A percentile compares a stretch with the other conserved stretches of the same genome.
Evolutionary conservation across 441 rosid genomes (phyloP).

Genomic region (Hura crepitans): DNA sequence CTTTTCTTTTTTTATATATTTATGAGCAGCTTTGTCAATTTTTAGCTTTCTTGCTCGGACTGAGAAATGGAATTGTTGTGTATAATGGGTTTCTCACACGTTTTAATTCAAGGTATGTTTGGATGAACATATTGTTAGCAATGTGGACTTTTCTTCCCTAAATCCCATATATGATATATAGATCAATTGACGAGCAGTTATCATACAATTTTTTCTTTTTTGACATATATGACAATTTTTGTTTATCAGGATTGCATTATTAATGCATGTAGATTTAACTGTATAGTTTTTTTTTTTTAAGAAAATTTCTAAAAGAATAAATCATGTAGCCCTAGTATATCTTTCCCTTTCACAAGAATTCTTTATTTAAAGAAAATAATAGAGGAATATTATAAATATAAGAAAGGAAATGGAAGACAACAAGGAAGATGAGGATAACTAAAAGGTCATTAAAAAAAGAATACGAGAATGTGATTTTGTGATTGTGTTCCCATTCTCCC

Average conservation of each 20-base stretch:
- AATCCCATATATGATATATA: no score
- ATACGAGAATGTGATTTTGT: background rate
- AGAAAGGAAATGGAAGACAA: conserved; percentile 18
- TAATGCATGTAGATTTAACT: no score
- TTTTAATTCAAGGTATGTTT: no score
- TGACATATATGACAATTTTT: no score
- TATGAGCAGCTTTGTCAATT: conserved; percentile 12
- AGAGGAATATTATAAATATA: background rate
- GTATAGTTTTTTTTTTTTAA: no score
- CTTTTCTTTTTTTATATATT: background rate
- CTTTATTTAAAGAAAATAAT: conserved; percentile 5
- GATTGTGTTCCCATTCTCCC: background rate
- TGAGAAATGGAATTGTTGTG: background rate
- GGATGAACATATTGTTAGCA: no score
- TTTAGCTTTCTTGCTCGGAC: conserved; percentile 11
- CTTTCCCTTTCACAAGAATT: no score
- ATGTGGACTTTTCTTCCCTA: no score
- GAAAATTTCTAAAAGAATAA: background rate
- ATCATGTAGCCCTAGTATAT: background rate
- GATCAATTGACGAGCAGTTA: no score
- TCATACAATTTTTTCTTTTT: no score
- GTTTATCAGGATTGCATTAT: no score
- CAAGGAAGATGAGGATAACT: background rate
- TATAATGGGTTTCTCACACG: no score
- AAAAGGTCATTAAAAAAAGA: background rate